phyloP scores from a whole-genome alignment of 139 green algal genomes.

The Chlorella sorokiniana region DNA sequence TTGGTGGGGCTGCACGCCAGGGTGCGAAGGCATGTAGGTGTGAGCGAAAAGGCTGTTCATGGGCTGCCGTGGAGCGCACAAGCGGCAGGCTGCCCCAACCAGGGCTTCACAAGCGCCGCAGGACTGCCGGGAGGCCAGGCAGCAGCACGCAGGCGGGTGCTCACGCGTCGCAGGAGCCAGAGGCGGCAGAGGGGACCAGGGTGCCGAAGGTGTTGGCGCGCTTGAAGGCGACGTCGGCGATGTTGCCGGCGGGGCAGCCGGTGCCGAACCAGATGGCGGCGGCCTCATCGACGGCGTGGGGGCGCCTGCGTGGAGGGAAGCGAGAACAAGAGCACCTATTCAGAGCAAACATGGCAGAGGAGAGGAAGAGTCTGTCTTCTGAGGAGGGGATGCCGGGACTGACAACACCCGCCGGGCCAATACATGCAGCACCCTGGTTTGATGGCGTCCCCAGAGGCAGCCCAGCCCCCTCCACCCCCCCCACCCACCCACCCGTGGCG shows the following conservation, averaged over 20 bases:
- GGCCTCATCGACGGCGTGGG: constrained; percentile 14
- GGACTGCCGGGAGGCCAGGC: too few relatives aligned
- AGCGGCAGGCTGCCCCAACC: too few relatives aligned
- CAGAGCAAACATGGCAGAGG: too few relatives aligned
- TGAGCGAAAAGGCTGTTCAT: too few relatives aligned
- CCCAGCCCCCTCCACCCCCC: too few relatives aligned
- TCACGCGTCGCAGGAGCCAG: constrained; percentile 16
- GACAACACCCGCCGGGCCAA: too few relatives aligned
- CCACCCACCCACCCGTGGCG: neutral
- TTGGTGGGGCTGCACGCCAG: constrained; percentile 13
- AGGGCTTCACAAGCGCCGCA: too few relatives aligned
- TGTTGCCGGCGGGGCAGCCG: neutral
- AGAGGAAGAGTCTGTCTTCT: too few relatives aligned
- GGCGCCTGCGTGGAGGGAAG: neutral
- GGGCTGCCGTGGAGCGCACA: neutral
- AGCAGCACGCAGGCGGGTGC: neutral
- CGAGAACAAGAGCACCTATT: neutral
- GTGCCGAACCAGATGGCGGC: constrained; percentile 11
- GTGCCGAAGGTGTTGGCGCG: constrained; percentile 10
- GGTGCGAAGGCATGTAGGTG: neutral
- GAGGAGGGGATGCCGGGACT: too few relatives aligned
- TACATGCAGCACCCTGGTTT: too few relatives aligned
- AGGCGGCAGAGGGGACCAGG: neutral
- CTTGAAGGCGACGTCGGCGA: constrained; percentile 24
- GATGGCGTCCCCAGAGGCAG: too few relatives aligned